Conservation (phyloP, 768 basidiomycete species). For the Trametes gibbosa region DNA sequence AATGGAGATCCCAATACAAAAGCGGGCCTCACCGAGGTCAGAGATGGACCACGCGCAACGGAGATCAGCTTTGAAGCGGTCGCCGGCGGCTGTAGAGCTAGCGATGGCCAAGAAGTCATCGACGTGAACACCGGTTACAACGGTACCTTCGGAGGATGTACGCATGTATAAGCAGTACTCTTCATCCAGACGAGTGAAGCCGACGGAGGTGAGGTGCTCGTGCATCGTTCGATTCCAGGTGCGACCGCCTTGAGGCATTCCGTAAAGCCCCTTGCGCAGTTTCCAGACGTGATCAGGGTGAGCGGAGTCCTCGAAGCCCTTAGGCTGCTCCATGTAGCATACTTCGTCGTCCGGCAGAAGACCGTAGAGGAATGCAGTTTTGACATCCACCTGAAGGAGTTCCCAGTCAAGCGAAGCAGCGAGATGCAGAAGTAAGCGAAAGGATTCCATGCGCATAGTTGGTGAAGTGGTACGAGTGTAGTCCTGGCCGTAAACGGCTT, state of each 20-base stretch:
- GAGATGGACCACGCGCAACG: constrained; percentile 30
- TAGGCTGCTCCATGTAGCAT: constrained; percentile 36
- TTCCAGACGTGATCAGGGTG: constrained; percentile 6
- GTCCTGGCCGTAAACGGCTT: constrained; percentile 41
- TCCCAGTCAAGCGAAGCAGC: constrained; percentile 36
- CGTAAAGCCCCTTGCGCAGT: constrained; percentile 19
- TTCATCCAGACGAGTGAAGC: constrained; percentile 10
- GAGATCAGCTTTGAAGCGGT: constrained; percentile 31
- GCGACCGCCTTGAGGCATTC: constrained; percentile 22
- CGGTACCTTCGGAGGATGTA: background rate
- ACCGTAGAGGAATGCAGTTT: constrained; percentile 40
- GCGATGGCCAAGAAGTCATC: constrained; percentile 19
- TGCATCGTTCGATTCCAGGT: constrained; percentile 18
- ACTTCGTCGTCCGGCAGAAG: constrained; percentile 27
- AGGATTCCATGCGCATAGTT: constrained; percentile 38
- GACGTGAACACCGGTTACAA: constrained; percentile 23
- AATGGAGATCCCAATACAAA: constrained; percentile 38
- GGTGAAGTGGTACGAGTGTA: constrained; percentile 43
- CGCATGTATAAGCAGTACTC: constrained; percentile 21
- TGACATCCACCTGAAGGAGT: constrained; percentile 39
- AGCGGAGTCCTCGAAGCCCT: constrained; percentile 18
- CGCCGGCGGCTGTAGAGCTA: constrained; percentile 27
- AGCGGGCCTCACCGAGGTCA: constrained; percentile 33
- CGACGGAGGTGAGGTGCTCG: constrained; percentile 3
- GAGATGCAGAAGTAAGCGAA: constrained; percentile 36